phyloP scores from a whole-genome alignment of 2,329 filamentous ascomycete species.

The Phoma sp. region DNA sequence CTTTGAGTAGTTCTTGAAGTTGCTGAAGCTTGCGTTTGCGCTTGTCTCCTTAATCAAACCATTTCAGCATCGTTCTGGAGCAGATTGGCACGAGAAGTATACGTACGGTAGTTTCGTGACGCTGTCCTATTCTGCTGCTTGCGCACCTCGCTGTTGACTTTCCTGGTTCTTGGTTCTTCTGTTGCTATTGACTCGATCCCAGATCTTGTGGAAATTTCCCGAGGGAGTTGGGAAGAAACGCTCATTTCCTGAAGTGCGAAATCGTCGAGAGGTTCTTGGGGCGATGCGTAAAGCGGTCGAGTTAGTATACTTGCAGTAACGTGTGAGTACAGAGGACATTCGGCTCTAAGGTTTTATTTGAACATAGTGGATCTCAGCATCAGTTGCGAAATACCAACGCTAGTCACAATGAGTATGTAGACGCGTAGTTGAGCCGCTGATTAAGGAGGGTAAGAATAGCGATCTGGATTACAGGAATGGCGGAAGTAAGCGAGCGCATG shows the following conservation, averaged over 20 bases:
- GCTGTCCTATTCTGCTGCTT: constrained; percentile 49
- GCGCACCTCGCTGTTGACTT: constrained; percentile 45
- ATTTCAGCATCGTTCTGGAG: not conserved
- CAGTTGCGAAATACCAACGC: constrained; percentile 14
- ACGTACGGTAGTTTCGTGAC: constrained; percentile 46
- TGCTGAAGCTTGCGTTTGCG: constrained; percentile 47
- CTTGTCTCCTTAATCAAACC: constrained; percentile 39
- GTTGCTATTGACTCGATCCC: constrained; percentile 9
- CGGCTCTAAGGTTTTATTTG: constrained; percentile 27
- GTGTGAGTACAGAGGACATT: constrained; percentile 18
- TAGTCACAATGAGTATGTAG: constrained; percentile 23
- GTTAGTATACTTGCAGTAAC: not conserved
- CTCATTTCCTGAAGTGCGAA: constrained; percentile 26
- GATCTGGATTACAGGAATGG: constrained; percentile 15
- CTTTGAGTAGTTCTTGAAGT: constrained; percentile 42
- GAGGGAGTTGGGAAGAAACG: constrained; percentile 16
- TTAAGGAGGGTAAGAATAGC: constrained; percentile 39
- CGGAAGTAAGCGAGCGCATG: constrained; percentile 24
- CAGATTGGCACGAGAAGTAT: not conserved
- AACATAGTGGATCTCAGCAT: constrained; percentile 18
- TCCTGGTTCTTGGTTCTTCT: constrained; percentile 31
- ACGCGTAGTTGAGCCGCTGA: constrained; percentile 33
- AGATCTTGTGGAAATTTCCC: constrained; percentile 15
- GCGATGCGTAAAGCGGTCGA: not conserved
- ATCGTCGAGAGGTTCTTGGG: not conserved